Evolutionary conservation across 768 basidiomycete species (phyloP).

Genomic region (Podaxis sp.): DNA sequence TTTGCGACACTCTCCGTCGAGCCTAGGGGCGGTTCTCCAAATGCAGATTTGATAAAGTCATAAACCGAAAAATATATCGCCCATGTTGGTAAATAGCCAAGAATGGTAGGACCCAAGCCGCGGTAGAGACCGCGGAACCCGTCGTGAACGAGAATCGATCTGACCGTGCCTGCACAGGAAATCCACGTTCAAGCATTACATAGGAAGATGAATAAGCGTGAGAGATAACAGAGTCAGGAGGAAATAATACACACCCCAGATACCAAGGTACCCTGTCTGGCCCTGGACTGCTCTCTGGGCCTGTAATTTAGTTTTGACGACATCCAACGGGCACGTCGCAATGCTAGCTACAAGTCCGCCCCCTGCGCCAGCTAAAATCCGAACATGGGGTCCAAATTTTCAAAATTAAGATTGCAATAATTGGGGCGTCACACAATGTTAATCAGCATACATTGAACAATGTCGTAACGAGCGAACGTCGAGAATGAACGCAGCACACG

Average conservation of each 20-base stretch:
- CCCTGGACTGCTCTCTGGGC: conserved; percentile 79
- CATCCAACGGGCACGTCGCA: conserved; percentile 96
- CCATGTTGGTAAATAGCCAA: conserved; percentile 98
- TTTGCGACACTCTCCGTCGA: conserved; percentile 15
- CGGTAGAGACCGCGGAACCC: conserved; percentile 92
- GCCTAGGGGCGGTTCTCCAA: conserved; percentile 64
- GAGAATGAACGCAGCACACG: not conserved
- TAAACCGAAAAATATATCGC: conserved; percentile 99
- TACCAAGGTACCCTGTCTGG: conserved; percentile 73
- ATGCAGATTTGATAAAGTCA: conserved; percentile 86
- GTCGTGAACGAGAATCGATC: conserved; percentile 49
- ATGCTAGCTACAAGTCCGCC: conserved; percentile 91
- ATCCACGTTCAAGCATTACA: not conserved
- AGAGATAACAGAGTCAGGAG: conserved; percentile 1
- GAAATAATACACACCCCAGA: conserved; percentile 52
- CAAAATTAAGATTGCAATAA: not conserved
- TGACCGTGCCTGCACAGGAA: conserved; percentile 35
- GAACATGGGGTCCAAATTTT: not conserved
- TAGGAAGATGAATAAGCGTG: conserved; percentile 10
- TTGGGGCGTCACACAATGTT: not conserved
- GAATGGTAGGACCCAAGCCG: conserved; percentile 94
- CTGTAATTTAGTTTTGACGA: conserved; percentile 96
- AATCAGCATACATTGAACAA: not conserved
- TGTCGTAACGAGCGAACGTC: not conserved
- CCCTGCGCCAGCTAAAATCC: conserved; percentile 79